Evolutionary conservation across 805 yeast genomes (phyloP), one percentile per base, ranked within the genome.

Genomic region (Candida schatavii): DNA sequence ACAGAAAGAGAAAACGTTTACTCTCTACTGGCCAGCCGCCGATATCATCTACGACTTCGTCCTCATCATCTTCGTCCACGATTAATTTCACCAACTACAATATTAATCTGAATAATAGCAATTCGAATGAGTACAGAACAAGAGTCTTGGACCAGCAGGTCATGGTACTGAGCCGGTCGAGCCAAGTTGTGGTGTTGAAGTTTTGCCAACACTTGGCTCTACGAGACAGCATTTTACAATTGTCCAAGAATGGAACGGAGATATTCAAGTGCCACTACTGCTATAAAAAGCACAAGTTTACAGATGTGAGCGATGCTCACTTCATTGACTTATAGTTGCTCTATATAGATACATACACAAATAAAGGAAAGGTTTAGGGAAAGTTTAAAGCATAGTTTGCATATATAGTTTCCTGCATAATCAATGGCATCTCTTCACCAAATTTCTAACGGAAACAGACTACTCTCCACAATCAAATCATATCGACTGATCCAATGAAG

Each of bases 191-290:
- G 19, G 72, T 69, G 2, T 54, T 70, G 33, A 63, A 63, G 41
- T 59, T 57, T 43, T 70, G 75, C 45, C 64, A 66, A 25, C 75
- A 70, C 51, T 56, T 70, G 39, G 73, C 74, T 3, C 51, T 70
- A 33, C 54, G 58, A 36, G 75, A 70, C 42, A 70, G 75, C 51
- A 57, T 69, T 5, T 63, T 70, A 59, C 70, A 67, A 31, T 52
- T 70, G 27, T 56, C 68, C 11, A 64, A 64, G 41, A 56, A 60
- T 39, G 73, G 73, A 0, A 51, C 62, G 1, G 75, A 70, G 28
- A 46, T 54, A 10, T 70, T 70, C 54, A 68, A 68, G 47, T 70
- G 75, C 44, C 75, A 69, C 48, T 70, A 70, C 49, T 70, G 75
- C 49, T 70, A 70, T 45, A 68, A 68, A 57, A 66, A 66, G 44